These are phyloP conservation scores for Trametes cubensis DNA, from an alignment of 768 basidiomycete genomes.

Conservation along the genomic window DNA sequence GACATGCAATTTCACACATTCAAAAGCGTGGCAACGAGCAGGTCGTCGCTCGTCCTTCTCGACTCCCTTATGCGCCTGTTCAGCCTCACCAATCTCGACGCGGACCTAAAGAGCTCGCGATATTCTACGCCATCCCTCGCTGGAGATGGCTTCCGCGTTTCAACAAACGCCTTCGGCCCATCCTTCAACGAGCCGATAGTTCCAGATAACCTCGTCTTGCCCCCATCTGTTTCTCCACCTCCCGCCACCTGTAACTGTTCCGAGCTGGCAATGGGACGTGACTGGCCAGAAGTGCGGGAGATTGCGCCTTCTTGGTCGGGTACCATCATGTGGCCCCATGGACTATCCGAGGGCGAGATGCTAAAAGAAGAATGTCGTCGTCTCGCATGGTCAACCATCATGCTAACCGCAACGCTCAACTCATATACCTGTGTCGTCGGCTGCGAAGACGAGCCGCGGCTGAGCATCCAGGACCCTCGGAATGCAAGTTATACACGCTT, in stretches of 20 bases:
- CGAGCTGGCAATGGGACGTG: slow-evolving; percentile 50
- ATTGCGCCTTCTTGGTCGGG: slow-evolving; percentile 63
- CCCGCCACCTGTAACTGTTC: slow-evolving; percentile 25
- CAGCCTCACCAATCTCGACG: slow-evolving; percentile 60
- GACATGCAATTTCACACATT: slow-evolving; percentile 70
- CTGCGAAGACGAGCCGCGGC: slow-evolving; percentile 5
- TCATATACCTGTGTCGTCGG: slow-evolving; percentile 54
- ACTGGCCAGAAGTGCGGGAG: slow-evolving; percentile 51
- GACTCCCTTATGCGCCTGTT: slow-evolving; percentile 67
- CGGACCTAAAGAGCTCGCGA: slow-evolving; percentile 27
- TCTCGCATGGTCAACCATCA: slow-evolving; percentile 71
- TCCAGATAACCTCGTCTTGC: neutral
- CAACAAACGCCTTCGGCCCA: neutral
- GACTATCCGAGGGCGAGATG: slow-evolving; percentile 53
- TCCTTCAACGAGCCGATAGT: neutral
- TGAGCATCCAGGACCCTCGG: slow-evolving; percentile 12
- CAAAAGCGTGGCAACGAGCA: slow-evolving; percentile 53
- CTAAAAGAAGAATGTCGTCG: slow-evolving; percentile 71
- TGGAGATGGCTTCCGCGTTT: neutral
- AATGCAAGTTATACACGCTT: neutral
- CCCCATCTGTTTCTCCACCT: neutral
- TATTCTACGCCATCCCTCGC: neutral
- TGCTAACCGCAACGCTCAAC: slow-evolving; percentile 63
- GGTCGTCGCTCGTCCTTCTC: slow-evolving; percentile 60
- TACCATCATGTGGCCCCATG: slow-evolving; percentile 62